These are phyloP conservation scores for Solanum okadae DNA, from an alignment of 257 asterid species.

Conservation along the genomic window DNA sequence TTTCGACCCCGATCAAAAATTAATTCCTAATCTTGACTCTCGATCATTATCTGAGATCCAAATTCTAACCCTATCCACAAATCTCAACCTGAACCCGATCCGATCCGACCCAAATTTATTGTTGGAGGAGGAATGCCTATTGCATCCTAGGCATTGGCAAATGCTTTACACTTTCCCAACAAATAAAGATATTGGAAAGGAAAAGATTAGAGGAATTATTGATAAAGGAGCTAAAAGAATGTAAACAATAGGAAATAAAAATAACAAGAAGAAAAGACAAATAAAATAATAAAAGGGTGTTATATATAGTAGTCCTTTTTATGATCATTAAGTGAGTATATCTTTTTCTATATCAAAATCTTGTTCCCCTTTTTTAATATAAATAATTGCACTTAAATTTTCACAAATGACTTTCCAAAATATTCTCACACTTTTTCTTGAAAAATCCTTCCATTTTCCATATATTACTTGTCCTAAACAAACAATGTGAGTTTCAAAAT, in stretches of 20 bases:
- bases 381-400: background rate
- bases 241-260: constrained; percentile 3
- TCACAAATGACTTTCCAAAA: background rate
- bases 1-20: background rate
- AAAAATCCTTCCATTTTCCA: background rate
- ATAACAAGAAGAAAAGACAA: constrained; percentile 16
- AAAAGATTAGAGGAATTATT: background rate
- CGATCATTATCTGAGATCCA: background rate
- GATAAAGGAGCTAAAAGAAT: background rate
- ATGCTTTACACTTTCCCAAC: constrained; percentile 26
- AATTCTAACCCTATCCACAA: background rate
- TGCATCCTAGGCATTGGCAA: background rate
- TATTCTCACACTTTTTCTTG: background rate
- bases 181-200: background rate
- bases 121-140: background rate
- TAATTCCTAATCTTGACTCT: background rate
- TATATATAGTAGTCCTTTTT: background rate
- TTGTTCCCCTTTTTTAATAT: background rate
- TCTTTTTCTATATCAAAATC: background rate
- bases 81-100: background rate
- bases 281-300: constrained; percentile 3
- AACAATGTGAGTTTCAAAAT: background rate
- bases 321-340: background rate
- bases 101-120: background rate
- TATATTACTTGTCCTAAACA: background rate